Conservation (phyloP, 305 asterid species). For the Fraxinus latifolia region DNA sequence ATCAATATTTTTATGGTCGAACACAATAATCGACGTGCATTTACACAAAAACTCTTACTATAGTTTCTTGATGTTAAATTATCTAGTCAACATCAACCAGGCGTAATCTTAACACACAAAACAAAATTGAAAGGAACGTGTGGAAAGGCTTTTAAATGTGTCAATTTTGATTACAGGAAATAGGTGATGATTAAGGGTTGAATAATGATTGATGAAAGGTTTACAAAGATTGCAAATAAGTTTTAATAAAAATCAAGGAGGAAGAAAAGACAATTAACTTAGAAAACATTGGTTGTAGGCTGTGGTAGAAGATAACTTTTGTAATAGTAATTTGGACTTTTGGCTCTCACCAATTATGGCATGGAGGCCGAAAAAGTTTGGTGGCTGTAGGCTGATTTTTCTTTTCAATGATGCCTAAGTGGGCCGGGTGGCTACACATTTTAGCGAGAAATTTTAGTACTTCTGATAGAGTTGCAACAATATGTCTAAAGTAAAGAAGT, state of each 20-base stretch:
- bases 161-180: not conserved
- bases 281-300: not conserved
- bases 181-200: not conserved
- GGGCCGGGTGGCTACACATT: not conserved
- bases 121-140: not conserved
- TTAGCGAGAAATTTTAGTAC: not conserved
- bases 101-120: not conserved
- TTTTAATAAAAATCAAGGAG: not conserved
- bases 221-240: not conserved
- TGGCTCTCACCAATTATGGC: not conserved
- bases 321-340: not conserved
- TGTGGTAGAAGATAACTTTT: not conserved
- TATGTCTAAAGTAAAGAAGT: not conserved
- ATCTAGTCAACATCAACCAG: not conserved
- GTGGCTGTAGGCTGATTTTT: not conserved
- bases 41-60: not conserved
- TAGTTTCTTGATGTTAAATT: not conserved
- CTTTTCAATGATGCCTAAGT: not conserved
- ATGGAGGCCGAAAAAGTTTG: not conserved
- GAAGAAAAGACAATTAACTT: not conserved
- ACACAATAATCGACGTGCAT: not conserved
- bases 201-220: not conserved
- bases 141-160: not conserved
- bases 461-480: not conserved
- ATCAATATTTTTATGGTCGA: not conserved